Conservation (phyloP, 768 basidiomycete species). For the Podaxis carcinomalis region DNA sequence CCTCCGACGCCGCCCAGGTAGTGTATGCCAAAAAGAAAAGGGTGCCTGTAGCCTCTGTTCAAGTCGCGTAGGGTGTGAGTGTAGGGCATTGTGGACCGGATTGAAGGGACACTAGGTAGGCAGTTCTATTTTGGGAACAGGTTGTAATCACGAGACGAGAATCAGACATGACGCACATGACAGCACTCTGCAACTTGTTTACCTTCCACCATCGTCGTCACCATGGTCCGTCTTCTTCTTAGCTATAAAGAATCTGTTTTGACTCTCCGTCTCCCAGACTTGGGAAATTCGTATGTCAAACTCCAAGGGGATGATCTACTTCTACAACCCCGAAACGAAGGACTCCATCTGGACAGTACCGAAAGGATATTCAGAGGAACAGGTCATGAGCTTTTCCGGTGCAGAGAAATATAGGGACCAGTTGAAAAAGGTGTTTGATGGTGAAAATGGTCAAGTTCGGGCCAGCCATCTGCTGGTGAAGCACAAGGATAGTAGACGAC, state of each 20-base stretch:
- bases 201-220: neutral
- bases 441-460: constrained; percentile 57
- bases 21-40: constrained; percentile 41
- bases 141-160: neutral
- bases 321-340: constrained; percentile 69
- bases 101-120: neutral
- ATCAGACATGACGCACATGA: neutral
- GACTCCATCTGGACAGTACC: constrained; percentile 82
- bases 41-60: constrained; percentile 42
- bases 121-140: constrained; percentile 3
- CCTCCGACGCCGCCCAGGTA: constrained; percentile 45
- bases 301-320: constrained; percentile 79
- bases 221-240: neutral
- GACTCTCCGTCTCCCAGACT: constrained; percentile 14
- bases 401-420: constrained; percentile 41
- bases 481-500: constrained; percentile 73
- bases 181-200: neutral
- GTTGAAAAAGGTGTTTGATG: constrained; percentile 19
- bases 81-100: constrained; percentile 10
- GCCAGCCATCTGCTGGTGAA: constrained; percentile 97
- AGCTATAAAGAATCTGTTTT: constrained; percentile 4
- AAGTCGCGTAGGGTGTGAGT: constrained; percentile 16
- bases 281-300: constrained; percentile 92
- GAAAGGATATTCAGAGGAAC: constrained; percentile 49
- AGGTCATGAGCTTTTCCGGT: constrained; percentile 64